Conservation (phyloP, 148 eudicot genomes). For the Chenopodium quinoa region DNA sequence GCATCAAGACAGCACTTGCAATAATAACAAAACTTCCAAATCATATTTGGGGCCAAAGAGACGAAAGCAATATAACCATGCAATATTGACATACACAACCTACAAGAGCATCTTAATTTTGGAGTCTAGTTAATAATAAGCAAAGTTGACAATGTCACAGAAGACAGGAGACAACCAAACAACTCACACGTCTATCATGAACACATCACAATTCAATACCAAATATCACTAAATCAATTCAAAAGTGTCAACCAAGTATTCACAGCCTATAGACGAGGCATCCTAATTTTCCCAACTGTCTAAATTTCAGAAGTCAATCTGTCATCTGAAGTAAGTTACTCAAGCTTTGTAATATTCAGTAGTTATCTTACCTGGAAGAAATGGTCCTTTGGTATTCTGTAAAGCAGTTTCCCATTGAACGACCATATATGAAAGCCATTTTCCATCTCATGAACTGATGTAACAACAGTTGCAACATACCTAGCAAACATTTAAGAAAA, state of each 20-base stretch:
- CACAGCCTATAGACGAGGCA: neutral
- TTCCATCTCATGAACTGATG: constrained; percentile 97
- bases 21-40: neutral
- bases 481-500: constrained; percentile 27
- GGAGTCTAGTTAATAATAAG: neutral
- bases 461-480: constrained; percentile 87
- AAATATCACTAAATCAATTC: neutral
- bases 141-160: neutral
- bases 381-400: constrained; percentile 81
- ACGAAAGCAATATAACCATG: neutral
- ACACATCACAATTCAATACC: neutral
- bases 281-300: neutral
- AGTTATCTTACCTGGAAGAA: constrained; percentile 78
- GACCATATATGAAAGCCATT: constrained; percentile 96
- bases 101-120: neutral
- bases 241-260: neutral
- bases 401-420: constrained; percentile 78
- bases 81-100: neutral
- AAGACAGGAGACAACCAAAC: neutral
- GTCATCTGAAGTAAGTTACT: neutral
- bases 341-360: neutral
- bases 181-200: neutral
- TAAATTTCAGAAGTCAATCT: neutral
- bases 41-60: neutral
- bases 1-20: neutral